Evolutionary conservation across 345 rosid species (phyloP), one percentile per base, ranked within the genome.

Genomic region (Laguncularia racemosa): DNA sequence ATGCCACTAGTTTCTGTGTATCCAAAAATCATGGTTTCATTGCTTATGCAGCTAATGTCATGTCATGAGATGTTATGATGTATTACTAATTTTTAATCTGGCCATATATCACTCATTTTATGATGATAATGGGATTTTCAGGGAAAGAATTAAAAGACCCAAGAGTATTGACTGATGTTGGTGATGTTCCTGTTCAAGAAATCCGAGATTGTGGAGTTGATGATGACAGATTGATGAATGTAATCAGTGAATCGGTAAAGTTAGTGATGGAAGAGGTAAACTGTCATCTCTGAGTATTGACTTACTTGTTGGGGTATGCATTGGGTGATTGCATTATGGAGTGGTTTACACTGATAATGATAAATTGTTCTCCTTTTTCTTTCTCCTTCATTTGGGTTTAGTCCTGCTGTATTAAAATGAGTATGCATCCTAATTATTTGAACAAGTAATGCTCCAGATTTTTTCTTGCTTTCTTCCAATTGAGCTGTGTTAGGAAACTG

Each of bases 161-260:
- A 3, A 77, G 92, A 28, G 96, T 93, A 60, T 74, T 93, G 48
- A 93, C 95, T 44, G 96, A 93, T 80, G 96, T 89, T 50, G 97
- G 99, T 2, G 99, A 93, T 69, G 90, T 89, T 50, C 99, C 99
- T 0, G 92, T 93, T 46, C 99, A 93, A 72, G 99, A 93, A 71
- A 89, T 93, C 68, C 88, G 97, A 67, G 99, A 93, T 73, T 89
- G 85, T 79, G 92, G 86, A 16, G 99, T 89, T 38, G 86, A 89
- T 70, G 97, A 89, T 79, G 97, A 89, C 60, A 78, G 96, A 61
- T 57, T 93, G 61, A 93, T 89, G 99, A 80, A 74, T 62, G 99
- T 89, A 59, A 82, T 93, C 14, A 74, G 90, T 44, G 87, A 89
- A 46, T 93, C 96, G 33, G 95, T 93, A 60, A 89, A 89, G 76